These are phyloP conservation scores for Stylosanthes scabra DNA, from an alignment of 331 rosid species.

Conservation along the genomic window DNA sequence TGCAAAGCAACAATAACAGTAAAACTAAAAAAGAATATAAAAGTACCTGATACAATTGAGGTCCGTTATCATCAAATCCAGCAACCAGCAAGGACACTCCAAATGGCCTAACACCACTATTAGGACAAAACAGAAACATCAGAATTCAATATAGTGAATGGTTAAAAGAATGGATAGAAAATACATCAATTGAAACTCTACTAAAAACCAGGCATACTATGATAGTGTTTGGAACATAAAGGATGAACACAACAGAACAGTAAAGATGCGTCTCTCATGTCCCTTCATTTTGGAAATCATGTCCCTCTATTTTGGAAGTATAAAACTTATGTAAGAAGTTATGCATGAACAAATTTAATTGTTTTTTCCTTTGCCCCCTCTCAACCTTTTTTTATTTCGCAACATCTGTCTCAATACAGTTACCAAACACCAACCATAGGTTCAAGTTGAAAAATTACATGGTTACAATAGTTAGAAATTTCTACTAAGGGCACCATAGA, in stretches of 20 bases:
- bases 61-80: constrained; percentile 92
- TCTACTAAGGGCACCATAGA: too few relatives aligned
- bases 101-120: constrained; percentile 96
- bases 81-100: constrained; percentile 95
- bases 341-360: background rate
- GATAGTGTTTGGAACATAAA: too few relatives aligned
- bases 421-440: too few relatives aligned
- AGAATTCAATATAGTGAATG: constrained; percentile 35
- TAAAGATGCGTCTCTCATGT: background rate
- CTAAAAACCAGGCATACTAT: too few relatives aligned
- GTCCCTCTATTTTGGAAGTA: too few relatives aligned
- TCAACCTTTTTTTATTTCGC: too few relatives aligned
- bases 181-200: background rate
- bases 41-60: constrained; percentile 91
- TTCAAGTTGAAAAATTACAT: background rate
- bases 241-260: too few relatives aligned
- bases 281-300: too few relatives aligned
- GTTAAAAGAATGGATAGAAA: background rate
- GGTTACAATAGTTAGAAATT: background rate
- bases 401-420: too few relatives aligned
- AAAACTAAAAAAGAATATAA: constrained; percentile 11
- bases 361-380: too few relatives aligned
- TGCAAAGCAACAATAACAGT: constrained; percentile 16
- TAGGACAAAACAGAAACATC: constrained; percentile 22
- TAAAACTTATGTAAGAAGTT: too few relatives aligned